Conservation (phyloP, 139 green algal genomes). For the Edaphochlamys debaryana region DNA sequence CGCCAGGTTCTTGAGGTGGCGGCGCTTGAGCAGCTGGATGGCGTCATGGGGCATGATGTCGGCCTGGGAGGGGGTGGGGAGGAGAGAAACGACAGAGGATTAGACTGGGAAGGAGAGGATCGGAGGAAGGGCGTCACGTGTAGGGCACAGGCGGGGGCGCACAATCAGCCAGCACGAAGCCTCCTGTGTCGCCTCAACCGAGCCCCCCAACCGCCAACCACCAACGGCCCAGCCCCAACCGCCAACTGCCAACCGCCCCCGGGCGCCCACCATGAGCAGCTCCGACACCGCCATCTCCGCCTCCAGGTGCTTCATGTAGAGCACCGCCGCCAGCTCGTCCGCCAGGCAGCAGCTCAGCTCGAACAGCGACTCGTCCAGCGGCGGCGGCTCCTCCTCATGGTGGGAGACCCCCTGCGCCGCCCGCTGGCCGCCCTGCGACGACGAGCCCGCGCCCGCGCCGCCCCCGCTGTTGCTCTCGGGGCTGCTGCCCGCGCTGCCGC, state of each 20-base stretch:
- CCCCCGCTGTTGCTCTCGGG: not conserved
- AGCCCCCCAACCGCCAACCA: too few species aligned
- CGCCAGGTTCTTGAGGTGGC: not conserved
- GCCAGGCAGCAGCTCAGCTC: conserved; percentile 29
- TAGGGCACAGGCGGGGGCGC: too few species aligned
- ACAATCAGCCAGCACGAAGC: too few species aligned
- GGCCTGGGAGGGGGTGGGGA: too few species aligned
- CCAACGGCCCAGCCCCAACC: too few species aligned
- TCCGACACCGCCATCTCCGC: conserved; percentile 31
- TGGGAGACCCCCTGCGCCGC: too few species aligned
- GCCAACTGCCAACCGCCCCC: too few species aligned
- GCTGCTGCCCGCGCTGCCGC: not conserved
- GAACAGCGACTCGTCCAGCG: conserved; percentile 29
- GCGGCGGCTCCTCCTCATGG: not conserved
- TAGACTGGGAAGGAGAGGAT: too few species aligned
- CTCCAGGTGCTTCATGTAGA: conserved; percentile 37
- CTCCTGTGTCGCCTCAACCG: too few species aligned
- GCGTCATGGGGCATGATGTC: conserved; percentile 37
- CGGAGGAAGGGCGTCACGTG: too few species aligned
- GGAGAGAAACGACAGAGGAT: too few species aligned
- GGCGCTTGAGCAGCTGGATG: conserved; percentile 30
- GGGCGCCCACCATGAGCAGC: conserved; percentile 25
- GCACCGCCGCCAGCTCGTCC: conserved; percentile 22
- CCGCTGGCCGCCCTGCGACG: not conserved
- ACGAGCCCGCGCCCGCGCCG: not conserved